Conservation (phyloP, 2,329 filamentous ascomycete genomes). For the Verticillium dahliae region DNA sequence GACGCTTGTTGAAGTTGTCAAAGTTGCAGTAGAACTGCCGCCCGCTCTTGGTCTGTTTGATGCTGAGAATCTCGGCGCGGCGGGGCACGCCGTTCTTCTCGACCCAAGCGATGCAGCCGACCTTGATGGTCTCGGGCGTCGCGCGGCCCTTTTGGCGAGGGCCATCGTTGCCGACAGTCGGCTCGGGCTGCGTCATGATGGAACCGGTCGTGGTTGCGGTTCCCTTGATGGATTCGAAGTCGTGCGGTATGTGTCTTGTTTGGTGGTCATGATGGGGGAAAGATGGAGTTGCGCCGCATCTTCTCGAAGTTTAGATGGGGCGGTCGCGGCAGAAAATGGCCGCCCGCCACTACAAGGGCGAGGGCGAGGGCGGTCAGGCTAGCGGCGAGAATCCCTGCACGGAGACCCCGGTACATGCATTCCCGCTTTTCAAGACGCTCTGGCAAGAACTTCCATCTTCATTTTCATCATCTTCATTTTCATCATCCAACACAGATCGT, state of each 20-base stretch:
- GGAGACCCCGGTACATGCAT: neutral
- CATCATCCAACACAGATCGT: neutral
- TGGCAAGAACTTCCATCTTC: neutral
- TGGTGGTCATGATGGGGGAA: neutral
- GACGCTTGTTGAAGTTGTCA: slow-evolving; percentile 90
- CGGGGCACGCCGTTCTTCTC: slow-evolving; percentile 73
- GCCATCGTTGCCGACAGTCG: slow-evolving; percentile 49
- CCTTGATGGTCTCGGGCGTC: slow-evolving; percentile 75
- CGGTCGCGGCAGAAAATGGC: slow-evolving; percentile 9
- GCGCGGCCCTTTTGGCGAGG: slow-evolving; percentile 70
- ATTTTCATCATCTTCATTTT: neutral
- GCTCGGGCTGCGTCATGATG: slow-evolving; percentile 51
- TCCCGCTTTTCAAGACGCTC: neutral
- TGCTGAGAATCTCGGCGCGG: slow-evolving; percentile 94
- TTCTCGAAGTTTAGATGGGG: neutral
- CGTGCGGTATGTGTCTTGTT: neutral
- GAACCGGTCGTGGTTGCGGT: slow-evolving; percentile 10
- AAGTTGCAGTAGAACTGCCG: slow-evolving; percentile 95
- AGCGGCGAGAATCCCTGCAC: neutral
- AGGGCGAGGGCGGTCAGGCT: neutral
- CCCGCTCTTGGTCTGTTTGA: slow-evolving; percentile 81
- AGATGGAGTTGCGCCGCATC: neutral
- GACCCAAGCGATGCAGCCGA: slow-evolving; percentile 56
- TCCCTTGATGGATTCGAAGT: slow-evolving; percentile 2
- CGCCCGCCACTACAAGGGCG: neutral